A percentile compares a stretch with the other conserved stretches of the same genome.
These are phyloP conservation scores for Didymella segeticola DNA, from an alignment of 2,329 filamentous ascomycete genomes.

Conservation along the genomic window DNA sequence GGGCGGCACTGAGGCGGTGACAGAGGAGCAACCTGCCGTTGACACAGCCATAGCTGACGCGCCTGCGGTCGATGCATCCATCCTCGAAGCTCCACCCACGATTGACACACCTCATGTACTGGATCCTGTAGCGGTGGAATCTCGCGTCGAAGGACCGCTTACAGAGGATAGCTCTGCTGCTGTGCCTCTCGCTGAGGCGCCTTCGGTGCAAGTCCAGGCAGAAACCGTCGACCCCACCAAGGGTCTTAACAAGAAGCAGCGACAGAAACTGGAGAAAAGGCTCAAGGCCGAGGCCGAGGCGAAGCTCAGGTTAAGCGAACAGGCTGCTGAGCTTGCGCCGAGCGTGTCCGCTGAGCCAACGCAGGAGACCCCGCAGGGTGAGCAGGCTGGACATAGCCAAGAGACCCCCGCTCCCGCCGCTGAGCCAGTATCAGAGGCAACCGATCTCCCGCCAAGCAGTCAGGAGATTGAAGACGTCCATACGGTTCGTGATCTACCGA, in stretches of 20 bases:
- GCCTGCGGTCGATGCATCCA: neutral
- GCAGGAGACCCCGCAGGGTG: neutral
- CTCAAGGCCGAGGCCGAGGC: constrained; percentile 42
- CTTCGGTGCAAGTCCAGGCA: neutral
- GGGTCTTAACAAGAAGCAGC: constrained; percentile 37
- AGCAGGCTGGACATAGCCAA: neutral
- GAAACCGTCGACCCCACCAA: constrained; percentile 37
- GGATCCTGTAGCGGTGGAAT: neutral
- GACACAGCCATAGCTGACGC: neutral
- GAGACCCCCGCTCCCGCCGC: neutral
- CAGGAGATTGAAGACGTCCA: neutral
- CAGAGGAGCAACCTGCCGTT: neutral
- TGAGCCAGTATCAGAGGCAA: neutral
- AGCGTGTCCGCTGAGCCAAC: neutral
- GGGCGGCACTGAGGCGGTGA: neutral
- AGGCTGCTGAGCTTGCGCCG: constrained; percentile 4
- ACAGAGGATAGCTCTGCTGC: neutral
- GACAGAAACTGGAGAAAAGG: constrained; percentile 41
- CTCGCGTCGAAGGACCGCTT: neutral
- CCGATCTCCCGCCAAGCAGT: neutral
- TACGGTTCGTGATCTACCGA: neutral
- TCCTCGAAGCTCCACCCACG: neutral
- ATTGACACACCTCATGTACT: neutral
- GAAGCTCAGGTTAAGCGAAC: neutral
- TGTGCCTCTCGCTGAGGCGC: neutral